Base-by-base conservation (phyloP, 1,139 yeast genomes). In the Kazachstania sp. region DNA sequence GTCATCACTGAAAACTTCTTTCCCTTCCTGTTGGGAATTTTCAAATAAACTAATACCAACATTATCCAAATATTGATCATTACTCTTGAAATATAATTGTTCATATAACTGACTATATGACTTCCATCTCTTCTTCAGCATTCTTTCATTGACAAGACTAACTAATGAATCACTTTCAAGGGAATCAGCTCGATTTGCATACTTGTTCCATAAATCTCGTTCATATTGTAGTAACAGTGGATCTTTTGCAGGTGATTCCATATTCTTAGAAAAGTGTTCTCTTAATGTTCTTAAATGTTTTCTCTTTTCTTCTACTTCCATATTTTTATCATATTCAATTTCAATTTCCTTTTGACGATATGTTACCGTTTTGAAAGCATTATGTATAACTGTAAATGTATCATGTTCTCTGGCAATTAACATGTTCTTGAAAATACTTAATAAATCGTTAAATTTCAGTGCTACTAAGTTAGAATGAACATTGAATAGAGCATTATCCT, bases 271-370 rank as follows among this genome's bases (percentile, higher is more conserved):
- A 16, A 58, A 45, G 6, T 46, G 29, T 2, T 40, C 39, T 32
- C 58, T 46, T 16, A 63, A 45, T 1, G 42, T 16, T 16, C 43
- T 45, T 18, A 61, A 40, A n/a, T 44, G 29, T 5, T 48, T 38
- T 16, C 41, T 31, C 44, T 53, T 59, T 15, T 55, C 55, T 9
- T 48, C 49, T 9, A 37, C 37, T 13, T 46, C 36, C 11, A 54
- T 15, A 2, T 30, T 35, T 1, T 44, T 31, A 47, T 58, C 61
- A 41, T 53, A 52, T 26, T 47, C 49, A 8, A 63, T 53, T 43
- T 60, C 64, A 9, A 59, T 30, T 47, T 63, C 66, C 45, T 61
- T 63, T 9, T 52, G 38, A 19, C 63, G 51, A 45, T 58, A 62
- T 6, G 56, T 49, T n/a, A 58, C 51, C 6, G 49, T 50, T 19